Base-by-base conservation (phyloP, 2,329 filamentous ascomycete species). In the Penicillium palitans region DNA sequence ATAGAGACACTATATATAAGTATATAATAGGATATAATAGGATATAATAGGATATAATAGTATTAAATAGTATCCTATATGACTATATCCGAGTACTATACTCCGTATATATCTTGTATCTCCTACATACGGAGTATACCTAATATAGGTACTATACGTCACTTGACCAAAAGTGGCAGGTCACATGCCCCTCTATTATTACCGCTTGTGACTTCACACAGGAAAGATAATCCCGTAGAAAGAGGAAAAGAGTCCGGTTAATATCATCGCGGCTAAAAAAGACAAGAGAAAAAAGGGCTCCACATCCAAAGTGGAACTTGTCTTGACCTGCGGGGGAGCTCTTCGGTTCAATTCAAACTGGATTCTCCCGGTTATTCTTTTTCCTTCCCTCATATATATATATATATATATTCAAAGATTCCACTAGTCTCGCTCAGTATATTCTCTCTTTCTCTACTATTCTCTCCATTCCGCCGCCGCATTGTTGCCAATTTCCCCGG, bases 331-430 rank as follows among this genome's bases (percentile, higher is more conserved):
- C 49, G 49, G 62, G 62, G 62, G 60, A 65, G 64, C 57, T 61
- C 47, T 64, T 66, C 63, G 63, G 63, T 59, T 62, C 55, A 64
- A 53, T 64, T 61, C 57, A 50, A 24, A 37, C 15, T 53, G 27
- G 4, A 52, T 66, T 66, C 62, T 65, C 47, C 61, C 62, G 61
- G 51, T 25, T 19, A 17, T n/a, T 37, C 41, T 40, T 57, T 40
- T 33, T 19, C 21, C 27, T 40, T 13, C 27, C 17, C 52, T 31
- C 15, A 17, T 48, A 21, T 29, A 37, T 33, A 42, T 31, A 31
- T 33, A 27, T 27, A 27, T 27, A 27, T 27, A 13, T 31, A 31
- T 33, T 31, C 29, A 12, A 31, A 31, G 29, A 31, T 44, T 52
- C 13, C n/a, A 10, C 19, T 41, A 17, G 8, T 27, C 4, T 27